phyloP scores from a whole-genome alignment of 192 early-diverging fungal genomes.

The Backusella mclennaniae region DNA sequence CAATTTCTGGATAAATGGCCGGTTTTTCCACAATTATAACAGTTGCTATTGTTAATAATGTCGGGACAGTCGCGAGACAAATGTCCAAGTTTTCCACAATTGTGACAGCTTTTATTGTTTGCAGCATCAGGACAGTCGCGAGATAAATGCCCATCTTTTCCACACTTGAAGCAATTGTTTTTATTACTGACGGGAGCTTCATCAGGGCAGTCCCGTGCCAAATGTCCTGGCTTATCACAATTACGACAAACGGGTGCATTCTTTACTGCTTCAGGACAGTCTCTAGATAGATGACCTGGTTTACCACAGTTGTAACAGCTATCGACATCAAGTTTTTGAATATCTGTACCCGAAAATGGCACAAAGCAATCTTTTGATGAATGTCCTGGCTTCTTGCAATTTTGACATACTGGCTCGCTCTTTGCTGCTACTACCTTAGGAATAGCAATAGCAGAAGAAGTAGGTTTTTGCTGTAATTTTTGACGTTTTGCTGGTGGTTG shows the following conservation, averaged over 20 bases:
- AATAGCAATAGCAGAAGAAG: neutral
- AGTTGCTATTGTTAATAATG: slow-evolving; percentile 25
- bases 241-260: slow-evolving; percentile 41
- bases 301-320: slow-evolving; percentile 33
- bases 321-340: slow-evolving; percentile 35
- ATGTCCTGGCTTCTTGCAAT: slow-evolving; percentile 50
- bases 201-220: slow-evolving; percentile 37
- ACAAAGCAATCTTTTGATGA: neutral
- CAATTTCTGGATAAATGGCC: slow-evolving; percentile 37
- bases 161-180: slow-evolving; percentile 48
- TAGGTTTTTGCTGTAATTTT: neutral
- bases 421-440: slow-evolving; percentile 38
- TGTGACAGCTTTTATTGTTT: slow-evolving; percentile 41
- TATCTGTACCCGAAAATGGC: slow-evolving; percentile 15
- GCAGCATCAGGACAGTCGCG: slow-evolving; percentile 46
- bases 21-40: slow-evolving; percentile 47
- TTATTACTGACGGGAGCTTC: slow-evolving; percentile 29
- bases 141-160: slow-evolving; percentile 31
- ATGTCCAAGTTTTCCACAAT: slow-evolving; percentile 45
- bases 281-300: slow-evolving; percentile 30
- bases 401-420: slow-evolving; percentile 48
- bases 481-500: slow-evolving; percentile 13
- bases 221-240: slow-evolving; percentile 49
- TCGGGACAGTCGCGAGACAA: slow-evolving; percentile 34
- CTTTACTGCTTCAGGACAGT: slow-evolving; percentile 19